Evolutionary conservation across 2,329 filamentous ascomycete genomes (phyloP), one percentile per base, ranked within the genome.

Genomic region (Pseudogymnoascus sp.): DNA sequence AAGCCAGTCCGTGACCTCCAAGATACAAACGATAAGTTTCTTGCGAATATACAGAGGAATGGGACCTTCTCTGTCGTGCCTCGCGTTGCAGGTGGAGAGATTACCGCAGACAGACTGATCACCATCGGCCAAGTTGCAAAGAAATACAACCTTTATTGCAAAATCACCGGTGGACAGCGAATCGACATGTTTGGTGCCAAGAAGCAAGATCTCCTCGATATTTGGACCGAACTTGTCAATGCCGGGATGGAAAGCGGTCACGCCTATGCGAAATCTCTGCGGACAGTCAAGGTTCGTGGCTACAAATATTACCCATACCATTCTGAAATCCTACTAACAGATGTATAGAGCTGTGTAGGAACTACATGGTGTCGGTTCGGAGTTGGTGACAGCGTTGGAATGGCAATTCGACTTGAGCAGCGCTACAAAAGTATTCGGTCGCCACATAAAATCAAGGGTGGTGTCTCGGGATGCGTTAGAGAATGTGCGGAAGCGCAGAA

Each of bases 111-210:
- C 60, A 92, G 90, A 73, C 83, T 96, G 61, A 88, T 96, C 57
- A 83, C 87, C 64, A 92, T 96, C 65, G 92, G 91, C 0, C 84
- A 86, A 63, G 90, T 96, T 0, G 92, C 91, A 0, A 90, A 90
- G 78, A 88, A 93, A 73, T 96, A 91, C 71, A 82, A 83, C 37
- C 79, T 96, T 5, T 96, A 96, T 77, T 91, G 87, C 72, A 96
- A 96, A 77, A 96, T 96, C 72, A 96, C 92, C 0, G 92, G 92
- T 63, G 92, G 90, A 1, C 92, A 96, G 75, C 85, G 92, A 63
- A 96, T 96, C 71, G 92, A 96, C 75, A 85, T 96, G 86, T 96
- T 96, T 71, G 92, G 92, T 42, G 92, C 92, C 0, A 87, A 86
- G 76, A 96, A 96, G 77, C 89, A 95, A 68, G 91, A 96, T 73